Evolutionary conservation across 768 basidiomycete genomes (phyloP), one percentile per base, ranked within the genome.

Genomic region (Tulasnella sp.): DNA sequence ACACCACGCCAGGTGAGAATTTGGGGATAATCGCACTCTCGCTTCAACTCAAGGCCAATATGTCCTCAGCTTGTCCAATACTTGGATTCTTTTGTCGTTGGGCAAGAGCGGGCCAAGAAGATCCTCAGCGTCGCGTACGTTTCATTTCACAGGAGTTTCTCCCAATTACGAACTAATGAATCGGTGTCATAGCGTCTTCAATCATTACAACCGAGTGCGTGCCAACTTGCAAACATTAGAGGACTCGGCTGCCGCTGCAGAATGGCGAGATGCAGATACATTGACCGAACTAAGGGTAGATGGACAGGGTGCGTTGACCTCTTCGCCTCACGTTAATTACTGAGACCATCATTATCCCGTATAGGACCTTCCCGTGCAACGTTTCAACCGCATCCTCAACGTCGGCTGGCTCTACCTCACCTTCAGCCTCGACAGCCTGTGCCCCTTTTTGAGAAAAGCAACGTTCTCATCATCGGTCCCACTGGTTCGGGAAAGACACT

Each of bases 401-500:
- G 71, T n/a, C 53, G 53, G 20, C 43, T 39, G n/a, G n/a, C 48
- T 12, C 29, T 29, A 3, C 56, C 32, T 33, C 66, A 16, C 59
- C 65, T n/a, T 59, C 66, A 45, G 44, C 62, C 69, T 71, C 39
- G 29, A 35, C 64, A 67, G 6, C 59, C 67, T 12, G 75, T 81
- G 19, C 61, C 58, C 7, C 41, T 78, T 22, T 86, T 93, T 47
- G 92, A 98, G 71, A 98, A 98, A 72, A 91, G 87, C 59, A 98
- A 98, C 62, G 87, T 96, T 3, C 68, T 98, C 37, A 81, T 96
- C 53, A 74, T 98, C 59, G 87, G 87, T 29, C 87, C 87, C 15
- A 89, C 87, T 47, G 86, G 87, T 52, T 87, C 86, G 47, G 90
- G 91, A 19, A 96, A 96, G 67, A 95, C 91, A 0, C 67, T 93